phyloP scores from a whole-genome alignment of 768 basidiomycete species.

The Boletus sp. region DNA sequence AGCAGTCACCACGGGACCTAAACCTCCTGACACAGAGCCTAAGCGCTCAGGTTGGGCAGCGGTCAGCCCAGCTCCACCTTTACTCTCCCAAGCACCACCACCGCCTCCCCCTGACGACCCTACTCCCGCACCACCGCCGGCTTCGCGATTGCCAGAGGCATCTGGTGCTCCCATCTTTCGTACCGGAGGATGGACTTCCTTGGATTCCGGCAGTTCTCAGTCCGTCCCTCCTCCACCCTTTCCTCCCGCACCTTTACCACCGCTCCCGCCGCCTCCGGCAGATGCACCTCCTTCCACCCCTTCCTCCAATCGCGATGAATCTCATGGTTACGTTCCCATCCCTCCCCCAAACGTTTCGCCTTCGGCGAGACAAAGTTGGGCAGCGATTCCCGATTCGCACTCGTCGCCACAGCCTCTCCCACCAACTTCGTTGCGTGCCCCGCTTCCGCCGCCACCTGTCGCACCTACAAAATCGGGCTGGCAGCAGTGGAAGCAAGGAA shows the following conservation, averaged over 20 bases:
- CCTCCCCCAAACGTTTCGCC: slow-evolving; percentile 5
- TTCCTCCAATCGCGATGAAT: slow-evolving; percentile 7
- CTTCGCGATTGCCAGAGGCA: slow-evolving; percentile 14
- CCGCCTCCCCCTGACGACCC: slow-evolving; percentile 12
- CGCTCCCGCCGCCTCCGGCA: slow-evolving; percentile 20
- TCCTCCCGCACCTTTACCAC: slow-evolving; percentile 16
- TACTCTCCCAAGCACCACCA: slow-evolving; percentile 9
- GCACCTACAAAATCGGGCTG: slow-evolving; percentile 42
- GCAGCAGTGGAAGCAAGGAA: slow-evolving; percentile 49
- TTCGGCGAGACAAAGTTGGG: neutral
- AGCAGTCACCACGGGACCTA: slow-evolving; percentile 25
- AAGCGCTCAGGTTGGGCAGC: slow-evolving; percentile 17
- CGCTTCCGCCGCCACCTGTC: slow-evolving; percentile 22
- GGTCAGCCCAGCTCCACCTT: slow-evolving; percentile 22
- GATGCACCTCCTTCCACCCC: neutral
- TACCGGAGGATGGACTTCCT: slow-evolving; percentile 64
- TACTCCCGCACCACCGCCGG: slow-evolving; percentile 13
- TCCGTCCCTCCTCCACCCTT: slow-evolving; percentile 20
- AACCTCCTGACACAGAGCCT: slow-evolving; percentile 11
- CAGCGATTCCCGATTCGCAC: slow-evolving; percentile 8
- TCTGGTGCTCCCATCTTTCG: slow-evolving; percentile 49
- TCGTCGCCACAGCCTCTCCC: slow-evolving; percentile 9
- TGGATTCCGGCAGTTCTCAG: slow-evolving; percentile 49
- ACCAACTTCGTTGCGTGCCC: slow-evolving; percentile 9
- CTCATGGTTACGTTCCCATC: slow-evolving; percentile 13